Evolutionary conservation across 495 filamentous ascomycete species (phyloP).

Genomic region (Penicillium simplicissimum): DNA sequence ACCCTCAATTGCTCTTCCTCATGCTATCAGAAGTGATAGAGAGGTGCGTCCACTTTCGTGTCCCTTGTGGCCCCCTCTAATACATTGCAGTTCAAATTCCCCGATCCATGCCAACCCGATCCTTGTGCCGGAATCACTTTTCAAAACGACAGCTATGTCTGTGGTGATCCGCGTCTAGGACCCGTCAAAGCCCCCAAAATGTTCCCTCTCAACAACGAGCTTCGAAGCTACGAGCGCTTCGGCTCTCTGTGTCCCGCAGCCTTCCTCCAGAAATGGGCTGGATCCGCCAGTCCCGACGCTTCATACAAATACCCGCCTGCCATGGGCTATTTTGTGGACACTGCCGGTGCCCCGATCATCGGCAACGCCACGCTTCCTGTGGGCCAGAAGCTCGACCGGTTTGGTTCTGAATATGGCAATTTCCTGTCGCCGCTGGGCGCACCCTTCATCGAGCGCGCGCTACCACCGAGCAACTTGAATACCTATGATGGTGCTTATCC

Average conservation of each 20-base stretch:
- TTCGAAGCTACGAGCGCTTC: conserved; percentile 48
- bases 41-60: neutral
- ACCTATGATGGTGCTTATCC: conserved; percentile 42
- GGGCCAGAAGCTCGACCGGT: conserved; percentile 56
- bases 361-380: conserved; percentile 46
- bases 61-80: neutral
- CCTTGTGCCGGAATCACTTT: conserved; percentile 45
- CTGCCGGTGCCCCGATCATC: conserved; percentile 35
- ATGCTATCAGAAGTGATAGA: neutral
- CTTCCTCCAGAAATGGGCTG: conserved; percentile 48
- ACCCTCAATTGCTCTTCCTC: neutral
- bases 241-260: conserved; percentile 48
- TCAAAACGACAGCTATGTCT: conserved; percentile 43
- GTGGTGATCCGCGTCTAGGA: conserved; percentile 54
- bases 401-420: conserved; percentile 48
- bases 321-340: conserved; percentile 45
- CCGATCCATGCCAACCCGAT: conserved; percentile 23
- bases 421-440: conserved; percentile 51
- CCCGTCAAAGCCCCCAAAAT: conserved; percentile 41
- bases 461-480: conserved; percentile 54
- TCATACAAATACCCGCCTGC: conserved; percentile 37
- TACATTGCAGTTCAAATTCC: conserved; percentile 9
- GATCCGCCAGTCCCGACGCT: conserved; percentile 25
- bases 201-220: conserved; percentile 39
- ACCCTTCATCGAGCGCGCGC: conserved; percentile 52